These are phyloP conservation scores for Syzygium grande DNA, from an alignment of 345 rosid species.

Conservation along the genomic window DNA sequence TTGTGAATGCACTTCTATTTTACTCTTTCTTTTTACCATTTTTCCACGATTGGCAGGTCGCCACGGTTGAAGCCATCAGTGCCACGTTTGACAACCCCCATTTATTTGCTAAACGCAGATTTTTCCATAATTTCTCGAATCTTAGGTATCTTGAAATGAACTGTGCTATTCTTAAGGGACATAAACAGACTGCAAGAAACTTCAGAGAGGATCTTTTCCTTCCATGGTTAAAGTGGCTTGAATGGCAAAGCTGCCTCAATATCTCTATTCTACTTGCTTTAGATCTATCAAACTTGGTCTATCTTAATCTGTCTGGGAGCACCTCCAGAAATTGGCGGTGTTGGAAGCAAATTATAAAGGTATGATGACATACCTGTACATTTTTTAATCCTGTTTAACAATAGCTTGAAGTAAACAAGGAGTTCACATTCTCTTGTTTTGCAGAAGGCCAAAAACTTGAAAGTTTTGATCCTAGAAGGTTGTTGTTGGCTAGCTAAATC, in stretches of 20 bases:
- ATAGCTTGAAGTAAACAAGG: neutral
- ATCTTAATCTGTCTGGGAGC: neutral
- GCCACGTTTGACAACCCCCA: neutral
- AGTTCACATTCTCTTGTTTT: neutral
- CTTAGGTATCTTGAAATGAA: neutral
- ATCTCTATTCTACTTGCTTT: neutral
- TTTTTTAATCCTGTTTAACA: no score
- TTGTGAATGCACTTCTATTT: neutral
- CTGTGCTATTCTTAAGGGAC: neutral
- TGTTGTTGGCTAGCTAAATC: neutral
- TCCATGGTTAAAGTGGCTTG: neutral
- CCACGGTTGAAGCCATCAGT: neutral
- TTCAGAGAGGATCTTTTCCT: neutral
- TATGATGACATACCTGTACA: neutral
- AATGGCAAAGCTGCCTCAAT: neutral
- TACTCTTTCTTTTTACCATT: neutral
- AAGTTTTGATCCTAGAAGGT: neutral
- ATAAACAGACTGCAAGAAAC: no score
- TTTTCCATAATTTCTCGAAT: rapidly evolving
- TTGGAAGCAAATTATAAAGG: neutral
- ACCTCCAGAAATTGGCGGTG: neutral
- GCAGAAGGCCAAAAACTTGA: neutral
- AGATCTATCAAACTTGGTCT: neutral
- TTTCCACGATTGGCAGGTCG: neutral
- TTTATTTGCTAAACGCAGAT: neutral